Percentiles rank a stretch among this genome's conserved stretches.
These are phyloP conservation scores for Leptodontidium sp. DNA, from an alignment of 2,329 filamentous ascomycete species.

Conservation along the genomic window DNA sequence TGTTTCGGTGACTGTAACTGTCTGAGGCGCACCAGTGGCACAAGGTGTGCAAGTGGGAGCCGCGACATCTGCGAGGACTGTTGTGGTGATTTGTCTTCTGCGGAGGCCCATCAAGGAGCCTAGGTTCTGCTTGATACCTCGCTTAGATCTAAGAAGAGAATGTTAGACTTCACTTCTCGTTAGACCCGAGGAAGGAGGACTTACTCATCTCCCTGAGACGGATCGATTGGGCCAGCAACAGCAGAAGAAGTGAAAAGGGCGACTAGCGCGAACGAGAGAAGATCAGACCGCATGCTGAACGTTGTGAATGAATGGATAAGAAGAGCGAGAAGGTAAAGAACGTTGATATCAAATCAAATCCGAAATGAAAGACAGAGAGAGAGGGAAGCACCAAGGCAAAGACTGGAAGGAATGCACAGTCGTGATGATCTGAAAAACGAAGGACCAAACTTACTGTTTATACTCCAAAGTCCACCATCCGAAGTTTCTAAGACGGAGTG, in stretches of 20 bases:
- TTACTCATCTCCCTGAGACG: conserved; percentile 25
- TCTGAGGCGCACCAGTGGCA: not conserved
- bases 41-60: not conserved
- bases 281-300: conserved; percentile 39
- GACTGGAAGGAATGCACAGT: conserved; percentile 19
- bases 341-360: conserved; percentile 37
- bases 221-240: conserved; percentile 35
- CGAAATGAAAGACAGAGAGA: conserved; percentile 22
- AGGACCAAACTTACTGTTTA: conserved; percentile 21
- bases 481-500: not conserved
- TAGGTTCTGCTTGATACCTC: conserved; percentile 1
- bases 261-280: conserved; percentile 37
- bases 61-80: not conserved
- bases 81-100: conserved; percentile 7
- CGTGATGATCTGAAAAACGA: conserved; percentile 19
- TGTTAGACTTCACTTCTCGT: not conserved
- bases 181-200: not conserved
- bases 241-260: conserved; percentile 37
- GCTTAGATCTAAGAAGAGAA: not conserved
- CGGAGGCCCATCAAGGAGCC: conserved; percentile 6
- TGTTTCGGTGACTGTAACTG: conserved; percentile 4
- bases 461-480: conserved; percentile 14
- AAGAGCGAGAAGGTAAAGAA: conserved; percentile 26
- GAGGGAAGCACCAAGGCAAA: conserved; percentile 9
- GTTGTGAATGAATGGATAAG: conserved; percentile 10